These are phyloP conservation scores for Colletotrichum graminicola DNA, from an alignment of 2,329 filamentous ascomycete species.

Conservation along the genomic window DNA sequence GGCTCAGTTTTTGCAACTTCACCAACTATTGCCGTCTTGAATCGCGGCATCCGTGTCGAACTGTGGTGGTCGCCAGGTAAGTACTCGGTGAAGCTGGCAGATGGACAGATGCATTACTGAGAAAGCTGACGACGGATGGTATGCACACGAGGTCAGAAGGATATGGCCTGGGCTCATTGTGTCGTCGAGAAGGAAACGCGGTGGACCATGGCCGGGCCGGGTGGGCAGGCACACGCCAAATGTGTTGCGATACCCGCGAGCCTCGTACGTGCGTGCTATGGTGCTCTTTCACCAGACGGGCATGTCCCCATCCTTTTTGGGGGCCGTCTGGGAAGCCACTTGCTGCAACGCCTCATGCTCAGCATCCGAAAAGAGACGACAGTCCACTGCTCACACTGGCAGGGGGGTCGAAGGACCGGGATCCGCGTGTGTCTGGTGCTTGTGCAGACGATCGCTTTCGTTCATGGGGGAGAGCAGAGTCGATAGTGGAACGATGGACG, in stretches of 20 bases:
- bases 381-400: background rate
- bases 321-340: slow-evolving; percentile 23
- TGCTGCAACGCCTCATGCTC: slow-evolving; percentile 26
- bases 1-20: no score
- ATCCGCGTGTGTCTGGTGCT: background rate
- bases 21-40: background rate
- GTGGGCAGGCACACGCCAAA: no score
- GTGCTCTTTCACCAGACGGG: background rate
- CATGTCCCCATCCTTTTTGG: slow-evolving; percentile 31
- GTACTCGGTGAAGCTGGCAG: background rate
- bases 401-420: background rate
- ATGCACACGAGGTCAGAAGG: background rate
- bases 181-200: slow-evolving; percentile 12
- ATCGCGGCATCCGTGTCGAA: background rate
- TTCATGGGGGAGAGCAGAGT: background rate
- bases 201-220: background rate
- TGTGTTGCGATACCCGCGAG: no score
- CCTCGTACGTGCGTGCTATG: background rate
- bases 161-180: slow-evolving; percentile 22
- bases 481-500: slow-evolving; percentile 26
- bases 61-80: background rate
- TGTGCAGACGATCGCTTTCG: background rate
- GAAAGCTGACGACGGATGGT: background rate
- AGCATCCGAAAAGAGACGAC: slow-evolving; percentile 7
- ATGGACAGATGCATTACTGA: background rate